Conservation (phyloP, 202 grass and related monocot species). For the Elaeis oleifera region DNA sequence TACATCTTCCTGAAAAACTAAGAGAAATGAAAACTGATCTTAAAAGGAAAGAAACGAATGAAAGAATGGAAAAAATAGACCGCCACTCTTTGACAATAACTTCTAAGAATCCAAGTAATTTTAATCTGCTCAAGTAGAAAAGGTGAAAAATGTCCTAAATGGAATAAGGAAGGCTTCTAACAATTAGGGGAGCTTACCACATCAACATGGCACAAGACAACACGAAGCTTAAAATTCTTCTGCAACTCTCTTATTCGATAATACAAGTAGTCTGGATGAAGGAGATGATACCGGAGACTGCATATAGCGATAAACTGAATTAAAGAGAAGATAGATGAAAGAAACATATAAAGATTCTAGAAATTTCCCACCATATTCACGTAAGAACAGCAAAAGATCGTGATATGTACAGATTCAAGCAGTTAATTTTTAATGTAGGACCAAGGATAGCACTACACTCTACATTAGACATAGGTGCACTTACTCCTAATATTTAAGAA, state of each 20-base stretch:
- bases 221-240: constrained; percentile 76
- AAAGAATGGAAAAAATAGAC: background rate
- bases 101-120: background rate
- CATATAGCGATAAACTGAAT: constrained; percentile 20
- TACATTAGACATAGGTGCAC: no score
- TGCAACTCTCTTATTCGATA: constrained; percentile 92
- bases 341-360: background rate
- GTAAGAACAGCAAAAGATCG: background rate
- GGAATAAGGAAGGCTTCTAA: no score
- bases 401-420: no score
- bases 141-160: no score
- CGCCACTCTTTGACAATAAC: background rate
- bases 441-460: no score
- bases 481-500: no score
- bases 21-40: background rate
- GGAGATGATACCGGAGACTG: constrained; percentile 92
- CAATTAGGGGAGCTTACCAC: constrained; percentile 42
- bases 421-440: no score
- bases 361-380: background rate
- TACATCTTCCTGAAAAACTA: constrained; percentile 73
- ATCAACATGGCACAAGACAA: constrained; percentile 91
- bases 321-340: constrained; percentile 14
- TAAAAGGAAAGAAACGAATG: background rate
- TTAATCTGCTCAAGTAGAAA: no score
- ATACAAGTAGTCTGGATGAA: constrained; percentile 93